Conservation (phyloP, 169 alveolate genomes). For the Perkinsus olseni region DNA sequence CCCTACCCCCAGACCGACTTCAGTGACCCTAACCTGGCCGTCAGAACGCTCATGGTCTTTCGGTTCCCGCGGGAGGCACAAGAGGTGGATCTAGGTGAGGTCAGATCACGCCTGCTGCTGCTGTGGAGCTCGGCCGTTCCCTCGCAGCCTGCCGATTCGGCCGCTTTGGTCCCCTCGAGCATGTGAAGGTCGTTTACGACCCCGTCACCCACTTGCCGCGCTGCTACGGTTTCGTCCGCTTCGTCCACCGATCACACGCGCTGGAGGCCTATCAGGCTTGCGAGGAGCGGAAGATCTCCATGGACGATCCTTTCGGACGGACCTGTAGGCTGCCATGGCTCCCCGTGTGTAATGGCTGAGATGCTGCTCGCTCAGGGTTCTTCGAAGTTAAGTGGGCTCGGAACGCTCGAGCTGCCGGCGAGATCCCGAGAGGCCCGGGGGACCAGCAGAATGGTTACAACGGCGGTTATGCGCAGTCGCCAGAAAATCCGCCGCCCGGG, state of each 20-base stretch:
- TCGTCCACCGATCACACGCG: not conserved
- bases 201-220: not conserved
- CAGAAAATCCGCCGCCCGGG: not conserved
- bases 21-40: not conserved
- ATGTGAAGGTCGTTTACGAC: not conserved
- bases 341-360: not conserved
- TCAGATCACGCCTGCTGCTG: not conserved
- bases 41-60: not conserved
- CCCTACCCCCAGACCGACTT: not conserved
- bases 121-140: not conserved
- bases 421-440: not conserved
- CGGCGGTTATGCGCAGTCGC: not conserved
- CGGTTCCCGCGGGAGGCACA: not conserved
- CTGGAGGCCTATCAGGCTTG: not conserved
- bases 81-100: not conserved
- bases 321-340: not conserved
- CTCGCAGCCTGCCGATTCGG: not conserved
- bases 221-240: not conserved
- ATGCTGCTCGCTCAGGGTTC: not conserved
- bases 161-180: not conserved
- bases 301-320: not conserved
- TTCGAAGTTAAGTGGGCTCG: not conserved
- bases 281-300: not conserved
- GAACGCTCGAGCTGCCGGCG: not conserved
- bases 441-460: not conserved